Conservation (phyloP, 139 green algal species). For the Chlorella sorokiniana region DNA sequence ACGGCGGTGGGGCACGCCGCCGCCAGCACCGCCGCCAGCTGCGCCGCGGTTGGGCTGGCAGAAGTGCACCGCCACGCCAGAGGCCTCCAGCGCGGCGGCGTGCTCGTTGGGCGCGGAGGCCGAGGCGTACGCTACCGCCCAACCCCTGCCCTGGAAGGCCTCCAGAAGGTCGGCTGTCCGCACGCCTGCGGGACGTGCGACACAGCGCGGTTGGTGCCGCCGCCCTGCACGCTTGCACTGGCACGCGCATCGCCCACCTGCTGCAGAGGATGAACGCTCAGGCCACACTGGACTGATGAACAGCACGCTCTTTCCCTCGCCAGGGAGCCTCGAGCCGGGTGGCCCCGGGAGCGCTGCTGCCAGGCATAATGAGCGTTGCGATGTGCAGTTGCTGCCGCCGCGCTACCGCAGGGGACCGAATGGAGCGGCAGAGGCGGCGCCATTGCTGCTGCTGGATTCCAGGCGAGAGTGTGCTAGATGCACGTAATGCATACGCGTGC, state of each 20-base stretch:
- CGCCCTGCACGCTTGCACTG: constrained; percentile 29
- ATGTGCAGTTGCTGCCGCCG: no score
- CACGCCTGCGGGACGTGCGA: constrained; percentile 31
- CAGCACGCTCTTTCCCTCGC: no score
- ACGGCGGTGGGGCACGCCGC: constrained; percentile 17
- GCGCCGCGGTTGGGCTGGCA: constrained; percentile 40
- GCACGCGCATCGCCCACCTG: neutral
- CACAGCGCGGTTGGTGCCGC: constrained; percentile 26
- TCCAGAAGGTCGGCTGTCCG: constrained; percentile 36
- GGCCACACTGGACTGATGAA: constrained; percentile 49
- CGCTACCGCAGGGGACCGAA: no score
- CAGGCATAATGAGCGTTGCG: no score
- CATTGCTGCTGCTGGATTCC: neutral
- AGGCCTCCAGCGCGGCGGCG: neutral
- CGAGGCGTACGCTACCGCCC: neutral
- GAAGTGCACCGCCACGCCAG: constrained; percentile 2
- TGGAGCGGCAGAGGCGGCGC: neutral
- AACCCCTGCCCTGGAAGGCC: constrained; percentile 13
- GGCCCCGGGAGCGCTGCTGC: no score
- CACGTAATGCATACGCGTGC: no score
- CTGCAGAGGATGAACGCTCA: constrained; percentile 31
- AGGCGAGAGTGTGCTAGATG: no score
- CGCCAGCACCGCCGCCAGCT: constrained; percentile 26
- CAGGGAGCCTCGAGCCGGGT: no score
- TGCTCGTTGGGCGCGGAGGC: constrained; percentile 29